These are phyloP conservation scores for Sanghuangporus weigelae DNA, from an alignment of 1,284 basidiomycete genomes.

Conservation along the genomic window DNA sequence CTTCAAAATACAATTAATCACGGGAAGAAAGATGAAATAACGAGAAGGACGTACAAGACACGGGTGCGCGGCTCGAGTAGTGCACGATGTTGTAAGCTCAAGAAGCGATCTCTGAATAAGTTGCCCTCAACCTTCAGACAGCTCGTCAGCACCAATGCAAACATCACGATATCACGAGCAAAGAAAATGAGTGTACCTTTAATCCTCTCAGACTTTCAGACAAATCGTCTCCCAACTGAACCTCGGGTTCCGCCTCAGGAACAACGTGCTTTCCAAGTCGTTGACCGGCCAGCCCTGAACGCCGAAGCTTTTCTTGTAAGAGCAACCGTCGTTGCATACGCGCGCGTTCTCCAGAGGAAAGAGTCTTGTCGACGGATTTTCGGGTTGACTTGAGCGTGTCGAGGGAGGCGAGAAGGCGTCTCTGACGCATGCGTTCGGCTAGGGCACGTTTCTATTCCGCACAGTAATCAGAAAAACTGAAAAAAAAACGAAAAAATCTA, in stretches of 20 bases:
- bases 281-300: conserved; percentile 57
- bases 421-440: conserved; percentile 50
- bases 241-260: conserved; percentile 64
- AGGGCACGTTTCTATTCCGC: conserved; percentile 54
- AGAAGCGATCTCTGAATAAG: conserved; percentile 85
- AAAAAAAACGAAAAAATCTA: neutral
- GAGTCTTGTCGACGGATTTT: conserved; percentile 35
- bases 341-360: conserved; percentile 39
- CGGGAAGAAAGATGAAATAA: conserved; percentile 6
- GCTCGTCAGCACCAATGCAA: neutral
- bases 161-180: neutral
- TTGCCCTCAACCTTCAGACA: conserved; percentile 80
- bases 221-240: conserved; percentile 90
- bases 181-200: conserved; percentile 51
- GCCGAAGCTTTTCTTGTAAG: conserved; percentile 39
- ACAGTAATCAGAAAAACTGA: neutral
- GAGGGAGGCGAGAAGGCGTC: conserved; percentile 54
- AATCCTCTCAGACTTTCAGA: conserved; percentile 81
- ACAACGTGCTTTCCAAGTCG: conserved; percentile 77
- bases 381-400: conserved; percentile 49
- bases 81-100: conserved; percentile 75
- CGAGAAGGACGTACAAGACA: conserved; percentile 53
- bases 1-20: conserved; percentile 31
- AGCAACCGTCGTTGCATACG: conserved; percentile 36
- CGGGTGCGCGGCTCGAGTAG: conserved; percentile 71